A percentile compares a stretch with the other conserved stretches of the same genome.
phyloP scores from a whole-genome alignment of 352 stramenopile genomes.

The Globisporangium alternatum region DNA sequence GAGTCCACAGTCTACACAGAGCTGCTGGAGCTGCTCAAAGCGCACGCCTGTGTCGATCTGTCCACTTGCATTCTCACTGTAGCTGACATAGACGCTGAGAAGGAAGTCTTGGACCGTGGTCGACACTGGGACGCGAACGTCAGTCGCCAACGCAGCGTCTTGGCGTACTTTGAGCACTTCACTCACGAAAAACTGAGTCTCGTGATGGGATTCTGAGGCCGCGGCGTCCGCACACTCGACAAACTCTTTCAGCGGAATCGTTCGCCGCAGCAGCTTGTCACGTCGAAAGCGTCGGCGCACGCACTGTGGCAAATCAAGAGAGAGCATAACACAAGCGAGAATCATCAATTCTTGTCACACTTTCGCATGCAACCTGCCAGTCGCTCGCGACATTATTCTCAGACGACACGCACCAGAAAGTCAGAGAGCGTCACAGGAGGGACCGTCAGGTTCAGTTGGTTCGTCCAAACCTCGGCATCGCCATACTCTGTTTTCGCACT shows the following conservation, averaged over 20 bases:
- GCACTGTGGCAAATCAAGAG: not conserved
- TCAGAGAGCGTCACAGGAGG: constrained; percentile 11
- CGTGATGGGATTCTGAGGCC: no score
- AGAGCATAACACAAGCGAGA: no score
- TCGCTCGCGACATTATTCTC: no score
- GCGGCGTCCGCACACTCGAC: not conserved
- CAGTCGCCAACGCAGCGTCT: not conserved
- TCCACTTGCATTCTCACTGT: not conserved
- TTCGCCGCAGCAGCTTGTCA: not conserved
- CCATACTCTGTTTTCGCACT: not conserved
- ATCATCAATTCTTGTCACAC: no score
- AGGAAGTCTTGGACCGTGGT: not conserved
- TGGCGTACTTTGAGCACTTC: not conserved
- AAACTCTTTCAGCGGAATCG: not conserved
- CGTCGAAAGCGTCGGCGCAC: constrained; percentile 3
- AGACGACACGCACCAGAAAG: constrained; percentile 6
- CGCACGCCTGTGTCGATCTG: not conserved
- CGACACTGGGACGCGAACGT: not conserved
- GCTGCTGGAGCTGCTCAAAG: constrained; percentile 8
- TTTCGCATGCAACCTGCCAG: no score
- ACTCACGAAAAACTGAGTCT: not conserved
- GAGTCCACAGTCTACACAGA: constrained; percentile 7
- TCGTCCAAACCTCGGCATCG: not conserved
- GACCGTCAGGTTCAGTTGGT: constrained; percentile 1
- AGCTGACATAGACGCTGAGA: not conserved